These are phyloP conservation scores for Dianthus caryophyllus DNA, from an alignment of 148 eudicot genomes.

Conservation along the genomic window DNA sequence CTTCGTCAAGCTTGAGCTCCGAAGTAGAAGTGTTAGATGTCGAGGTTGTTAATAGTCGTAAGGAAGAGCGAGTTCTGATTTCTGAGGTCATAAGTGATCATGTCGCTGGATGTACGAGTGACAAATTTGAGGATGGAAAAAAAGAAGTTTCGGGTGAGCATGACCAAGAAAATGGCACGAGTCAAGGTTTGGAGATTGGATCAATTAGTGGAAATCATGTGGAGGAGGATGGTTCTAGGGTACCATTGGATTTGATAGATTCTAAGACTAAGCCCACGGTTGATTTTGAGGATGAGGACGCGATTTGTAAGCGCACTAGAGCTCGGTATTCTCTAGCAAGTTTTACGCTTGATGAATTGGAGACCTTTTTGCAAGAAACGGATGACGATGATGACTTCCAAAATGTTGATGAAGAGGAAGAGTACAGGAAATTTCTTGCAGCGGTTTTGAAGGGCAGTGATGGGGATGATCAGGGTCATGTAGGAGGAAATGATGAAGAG, in stretches of 20 bases:
- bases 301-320: slow-evolving; percentile 88
- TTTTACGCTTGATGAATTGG: slow-evolving; percentile 92
- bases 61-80: slow-evolving; percentile 15
- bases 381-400: slow-evolving; percentile 90
- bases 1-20: slow-evolving; percentile 88
- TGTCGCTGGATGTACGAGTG: slow-evolving; percentile 19
- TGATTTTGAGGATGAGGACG: slow-evolving; percentile 67
- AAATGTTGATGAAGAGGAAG: slow-evolving; percentile 91
- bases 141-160: slow-evolving; percentile 24
- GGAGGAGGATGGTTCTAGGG: slow-evolving; percentile 31
- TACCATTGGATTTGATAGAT: slow-evolving; percentile 9
- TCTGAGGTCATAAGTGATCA: slow-evolving; percentile 20
- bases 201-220: slow-evolving; percentile 32
- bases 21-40: slow-evolving; percentile 73
- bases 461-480: slow-evolving; percentile 35
- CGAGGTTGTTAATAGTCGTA: slow-evolving; percentile 53
- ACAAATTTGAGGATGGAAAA: slow-evolving; percentile 31
- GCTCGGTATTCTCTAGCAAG: slow-evolving; percentile 95
- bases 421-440: slow-evolving; percentile 90
- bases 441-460: slow-evolving; percentile 74
- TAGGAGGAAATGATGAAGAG: slow-evolving; percentile 60
- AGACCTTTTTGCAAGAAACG: slow-evolving; percentile 93
- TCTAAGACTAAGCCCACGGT: slow-evolving; percentile 17
- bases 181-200: slow-evolving; percentile 32
- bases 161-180: slow-evolving; percentile 31